A percentile compares a stretch with the other conserved stretches of the same genome.
These are phyloP conservation scores for Ustilago shanxiensis DNA, from an alignment of 1,284 basidiomycete genomes.

Conservation along the genomic window DNA sequence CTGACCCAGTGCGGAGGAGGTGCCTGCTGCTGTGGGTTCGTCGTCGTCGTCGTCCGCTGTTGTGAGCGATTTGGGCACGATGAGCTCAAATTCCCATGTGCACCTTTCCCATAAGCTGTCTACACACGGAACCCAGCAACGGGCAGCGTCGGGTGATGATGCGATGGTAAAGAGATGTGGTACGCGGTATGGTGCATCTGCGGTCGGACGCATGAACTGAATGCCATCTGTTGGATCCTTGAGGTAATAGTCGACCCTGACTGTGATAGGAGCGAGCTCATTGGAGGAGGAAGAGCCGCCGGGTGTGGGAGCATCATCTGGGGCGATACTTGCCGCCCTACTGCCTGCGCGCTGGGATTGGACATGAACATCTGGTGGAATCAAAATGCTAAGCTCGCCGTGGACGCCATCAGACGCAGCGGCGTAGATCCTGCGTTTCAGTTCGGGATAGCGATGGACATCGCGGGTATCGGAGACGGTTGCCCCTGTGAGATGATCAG, in stretches of 20 bases:
- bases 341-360: constrained; percentile 34
- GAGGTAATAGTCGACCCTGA: constrained; percentile 84
- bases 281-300: constrained; percentile 45
- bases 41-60: constrained; percentile 41
- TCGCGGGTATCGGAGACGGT: constrained; percentile 77
- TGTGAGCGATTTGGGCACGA: constrained; percentile 80
- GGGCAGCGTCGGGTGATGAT: constrained; percentile 86
- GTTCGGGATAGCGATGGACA: constrained; percentile 89
- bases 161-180: constrained; percentile 91
- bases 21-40: constrained; percentile 8
- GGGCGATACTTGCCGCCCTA: constrained; percentile 33
- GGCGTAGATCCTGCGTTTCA: constrained; percentile 91
- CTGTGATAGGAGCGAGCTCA: constrained; percentile 82
- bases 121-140: constrained; percentile 97
- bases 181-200: constrained; percentile 83
- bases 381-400: constrained; percentile 90
- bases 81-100: constrained; percentile 98
- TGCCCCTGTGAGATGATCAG: constrained; percentile 81
- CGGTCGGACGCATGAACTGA: constrained; percentile 84
- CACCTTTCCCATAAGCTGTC: constrained; percentile 96
- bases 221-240: constrained; percentile 86
- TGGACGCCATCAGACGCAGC: constrained; percentile 90
- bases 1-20: constrained; percentile 13
- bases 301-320: constrained; percentile 40
- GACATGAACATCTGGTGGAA: constrained; percentile 77